Evolutionary conservation across 2,329 filamentous ascomycete species (phyloP).

Genomic region (Claviceps purpurea): DNA sequence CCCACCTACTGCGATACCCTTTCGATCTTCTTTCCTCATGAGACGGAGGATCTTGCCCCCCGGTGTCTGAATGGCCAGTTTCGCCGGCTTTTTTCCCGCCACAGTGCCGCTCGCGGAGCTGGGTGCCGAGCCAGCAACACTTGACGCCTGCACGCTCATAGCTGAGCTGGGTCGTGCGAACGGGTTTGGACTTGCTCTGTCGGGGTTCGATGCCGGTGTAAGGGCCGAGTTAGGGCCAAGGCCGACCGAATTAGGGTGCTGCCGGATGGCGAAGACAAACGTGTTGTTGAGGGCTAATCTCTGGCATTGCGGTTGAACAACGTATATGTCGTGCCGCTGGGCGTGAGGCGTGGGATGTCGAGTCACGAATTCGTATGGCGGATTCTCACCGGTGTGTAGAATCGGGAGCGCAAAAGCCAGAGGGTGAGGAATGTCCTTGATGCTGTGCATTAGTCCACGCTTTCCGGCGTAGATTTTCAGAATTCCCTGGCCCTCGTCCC

Average conservation of each 20-base stretch:
- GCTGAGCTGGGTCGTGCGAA: conserved; percentile 48
- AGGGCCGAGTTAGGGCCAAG: conserved; percentile 21
- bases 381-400: conserved; percentile 82
- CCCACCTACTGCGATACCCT: conserved; percentile 34
- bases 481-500: conserved; percentile 77
- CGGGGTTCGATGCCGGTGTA: conserved; percentile 33
- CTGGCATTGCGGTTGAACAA: conserved; percentile 88
- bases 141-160: conserved; percentile 50
- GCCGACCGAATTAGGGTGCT: conserved; percentile 57
- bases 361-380: conserved; percentile 82
- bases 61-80: conserved; percentile 87
- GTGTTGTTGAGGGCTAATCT: conserved; percentile 88
- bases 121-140: conserved; percentile 42
- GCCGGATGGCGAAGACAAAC: conserved; percentile 90
- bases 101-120: conserved; percentile 39
- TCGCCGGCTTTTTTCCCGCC: conserved; percentile 70
- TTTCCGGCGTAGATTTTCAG: conserved; percentile 91
- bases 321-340: conserved; percentile 93
- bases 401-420: conserved; percentile 83
- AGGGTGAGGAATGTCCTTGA: conserved; percentile 89
- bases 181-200: conserved; percentile 43
- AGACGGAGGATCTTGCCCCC: conserved; percentile 86
- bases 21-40: conserved; percentile 65
- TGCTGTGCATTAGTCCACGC: conserved; percentile 91
- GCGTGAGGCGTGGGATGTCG: conserved; percentile 94